Base-by-base conservation (phyloP, 2,329 filamentous ascomycete species). In the Fusarium sulawesiense region DNA sequence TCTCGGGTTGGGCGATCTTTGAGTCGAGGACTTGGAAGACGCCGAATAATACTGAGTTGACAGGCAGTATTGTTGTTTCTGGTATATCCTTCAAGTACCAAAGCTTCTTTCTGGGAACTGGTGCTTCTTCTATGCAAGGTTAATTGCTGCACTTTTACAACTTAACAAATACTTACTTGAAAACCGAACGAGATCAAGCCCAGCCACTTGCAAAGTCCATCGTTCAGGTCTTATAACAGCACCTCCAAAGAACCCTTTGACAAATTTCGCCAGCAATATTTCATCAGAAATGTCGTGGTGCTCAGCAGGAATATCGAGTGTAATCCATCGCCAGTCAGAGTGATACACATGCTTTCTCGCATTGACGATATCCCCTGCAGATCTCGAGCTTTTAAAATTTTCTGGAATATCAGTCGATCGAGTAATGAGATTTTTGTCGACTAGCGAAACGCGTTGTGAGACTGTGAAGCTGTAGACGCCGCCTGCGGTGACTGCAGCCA, bases 171-270 rank as follows among this genome's bases (percentile, higher is more conserved):
- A 29, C 65, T 40, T 54, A 68, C 73, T 68, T 20, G 62, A 61
- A 23, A 76, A 76, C 9, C 42, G 27, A 7, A 73, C 69, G 2
- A 75, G 54, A 0, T 68, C 44, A 0, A 65, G 29, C 0, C 62
- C 59, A 11, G 70, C n/a, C 2, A 48, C 60, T 42, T 68, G 62
- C 2, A 77, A 59, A 0, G 57, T 47, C 7, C 62, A 34, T 11
- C 73, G 64, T 50, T 79, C 78, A 0, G 72, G 75, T 1, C 62
- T 68, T 41, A 79, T 69, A 1, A 79, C 77, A 1, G 68, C 49
- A 0, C 78, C 78, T 7, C 76, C 77, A 49, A 79, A 79, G 29
- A 76, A 79, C 0, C 72, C 76, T 14, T 67, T 75, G 2, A 76
- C 54, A 12, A 79, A 78, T 3, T 66, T 70, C 1, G 78, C 73